phyloP scores from a whole-genome alignment of 768 basidiomycete species.

The Mycena rebaudengoi region DNA sequence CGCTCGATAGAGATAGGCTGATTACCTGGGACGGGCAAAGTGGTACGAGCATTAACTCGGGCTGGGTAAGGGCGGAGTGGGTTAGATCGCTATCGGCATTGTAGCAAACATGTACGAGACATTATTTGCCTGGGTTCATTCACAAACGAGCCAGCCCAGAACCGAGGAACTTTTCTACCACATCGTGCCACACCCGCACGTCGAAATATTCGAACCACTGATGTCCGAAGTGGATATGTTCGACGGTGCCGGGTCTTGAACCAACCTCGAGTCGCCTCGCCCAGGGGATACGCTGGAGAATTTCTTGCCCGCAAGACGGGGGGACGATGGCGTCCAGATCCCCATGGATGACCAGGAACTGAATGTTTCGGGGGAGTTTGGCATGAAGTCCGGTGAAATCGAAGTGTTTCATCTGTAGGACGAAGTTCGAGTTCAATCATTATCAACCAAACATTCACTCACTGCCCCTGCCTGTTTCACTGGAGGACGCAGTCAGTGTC shows the following conservation, averaged over 20 bases:
- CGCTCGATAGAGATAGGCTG: conserved; percentile 16
- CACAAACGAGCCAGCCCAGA: conserved; percentile 15
- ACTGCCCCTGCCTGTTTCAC: conserved; percentile 46
- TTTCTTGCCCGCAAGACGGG: conserved; percentile 44
- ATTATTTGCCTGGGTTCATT: neutral
- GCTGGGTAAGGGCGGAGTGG: conserved; percentile 57
- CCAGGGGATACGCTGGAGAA: conserved; percentile 47
- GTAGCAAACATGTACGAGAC: too few species aligned
- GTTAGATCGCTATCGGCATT: conserved; percentile 47
- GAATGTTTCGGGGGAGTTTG: conserved; percentile 39
- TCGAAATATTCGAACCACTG: conserved; percentile 58
- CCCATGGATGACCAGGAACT: conserved; percentile 52
- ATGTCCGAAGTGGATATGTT: conserved; percentile 50
- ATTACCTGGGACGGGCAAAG: neutral
- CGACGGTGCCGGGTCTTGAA: conserved; percentile 41
- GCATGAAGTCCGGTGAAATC: conserved; percentile 42
- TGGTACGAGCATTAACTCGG: too few species aligned
- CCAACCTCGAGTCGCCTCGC: conserved; percentile 46
- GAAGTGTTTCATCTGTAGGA: conserved; percentile 34
- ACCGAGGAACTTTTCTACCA: conserved; percentile 45
- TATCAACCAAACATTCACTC: conserved; percentile 7
- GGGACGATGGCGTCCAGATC: conserved; percentile 49
- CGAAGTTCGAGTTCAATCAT: neutral
- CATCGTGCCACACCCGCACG: conserved; percentile 48
- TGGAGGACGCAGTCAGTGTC: too few species aligned